Base-by-base conservation (phyloP, 805 yeast species). In the Ogataea pilisensis region DNA sequence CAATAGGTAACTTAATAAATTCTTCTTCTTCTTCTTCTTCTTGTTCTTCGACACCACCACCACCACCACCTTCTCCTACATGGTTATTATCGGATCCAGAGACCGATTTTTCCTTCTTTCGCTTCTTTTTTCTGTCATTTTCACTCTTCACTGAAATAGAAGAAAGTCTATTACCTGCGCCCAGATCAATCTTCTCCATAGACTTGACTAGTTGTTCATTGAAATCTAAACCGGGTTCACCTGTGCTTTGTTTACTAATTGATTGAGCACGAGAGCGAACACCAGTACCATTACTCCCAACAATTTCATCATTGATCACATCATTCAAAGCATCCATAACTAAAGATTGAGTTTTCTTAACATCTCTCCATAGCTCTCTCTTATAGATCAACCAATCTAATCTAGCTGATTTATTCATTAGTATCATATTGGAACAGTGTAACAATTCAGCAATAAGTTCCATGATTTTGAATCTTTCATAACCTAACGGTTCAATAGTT, bases 401-500 rank as follows among this genome's bases (percentile, higher is more conserved):
- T 81, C 53, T 55, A 38, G 71, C 70, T 21, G 78, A 78, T 34
- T 90, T 88, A 60, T 91, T 93, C 61, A 93, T 74, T 18, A 90
- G 70, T 2, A 82, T 82, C 98, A 93, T 93, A 65, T 93, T 93
- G 18, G 96, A 88, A 57, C 99, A 93, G 63, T 93, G 99, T 42
- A 93, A 66, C 21, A 93, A 70, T 58, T 93, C 99, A 0, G 99
- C 99, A 28, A 93, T 76, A 43, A 93, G 65, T 64, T 93, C 99
- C 52, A 95, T 81, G 8, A 91, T 75, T 56, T 89, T 86, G 64
- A 93, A 90, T 44, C 90, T 72, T 53, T 91, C 95, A 57, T 89
- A 86, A 0, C 99, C 99, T 27, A 93, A 66, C 0, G 93, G 89
- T 50, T 80, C 82, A 50, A 75, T 72, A 2, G 43, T 22, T 18